Evolutionary conservation across 2,329 filamentous ascomycete species (phyloP).

Genomic region (Zymoseptoria passerinii): DNA sequence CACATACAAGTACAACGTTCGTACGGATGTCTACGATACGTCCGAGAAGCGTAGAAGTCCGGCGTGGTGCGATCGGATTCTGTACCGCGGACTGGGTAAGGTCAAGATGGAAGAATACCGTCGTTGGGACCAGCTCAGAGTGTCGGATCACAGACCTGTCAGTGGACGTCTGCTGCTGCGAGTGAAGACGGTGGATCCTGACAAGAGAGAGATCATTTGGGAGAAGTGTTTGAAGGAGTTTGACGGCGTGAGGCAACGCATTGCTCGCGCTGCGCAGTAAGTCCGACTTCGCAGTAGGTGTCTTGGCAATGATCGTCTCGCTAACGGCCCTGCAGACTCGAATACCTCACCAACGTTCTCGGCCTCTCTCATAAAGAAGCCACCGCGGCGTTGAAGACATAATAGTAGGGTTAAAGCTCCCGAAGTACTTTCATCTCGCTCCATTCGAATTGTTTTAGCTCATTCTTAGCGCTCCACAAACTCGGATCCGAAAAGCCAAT

Average conservation of each 20-base stretch:
- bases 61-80: slow-evolving; percentile 89
- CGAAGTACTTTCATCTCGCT: background rate
- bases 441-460: background rate
- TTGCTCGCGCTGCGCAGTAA: slow-evolving; percentile 70
- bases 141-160: slow-evolving; percentile 89
- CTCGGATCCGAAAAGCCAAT: background rate
- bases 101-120: slow-evolving; percentile 83
- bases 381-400: slow-evolving; percentile 19
- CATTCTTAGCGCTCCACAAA: background rate
- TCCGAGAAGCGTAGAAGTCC: slow-evolving; percentile 83
- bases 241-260: slow-evolving; percentile 59
- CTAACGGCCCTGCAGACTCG: slow-evolving; percentile 40
- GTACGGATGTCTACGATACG: slow-evolving; percentile 86
- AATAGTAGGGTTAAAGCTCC: background rate
- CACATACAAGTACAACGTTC: slow-evolving; percentile 98
- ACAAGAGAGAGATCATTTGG: slow-evolving; percentile 45
- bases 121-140: slow-evolving; percentile 71
- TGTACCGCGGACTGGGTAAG: slow-evolving; percentile 74
- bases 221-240: slow-evolving; percentile 49
- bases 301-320: background rate
- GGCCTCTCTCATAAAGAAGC: slow-evolving; percentile 49
- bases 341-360: slow-evolving; percentile 57
- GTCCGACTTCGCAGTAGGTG: slow-evolving; percentile 28
- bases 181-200: slow-evolving; percentile 70
- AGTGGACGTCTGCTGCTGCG: slow-evolving; percentile 75